Conservation (phyloP, 2,329 filamentous ascomycete genomes). For the Chaetomiaceae sp. region DNA sequence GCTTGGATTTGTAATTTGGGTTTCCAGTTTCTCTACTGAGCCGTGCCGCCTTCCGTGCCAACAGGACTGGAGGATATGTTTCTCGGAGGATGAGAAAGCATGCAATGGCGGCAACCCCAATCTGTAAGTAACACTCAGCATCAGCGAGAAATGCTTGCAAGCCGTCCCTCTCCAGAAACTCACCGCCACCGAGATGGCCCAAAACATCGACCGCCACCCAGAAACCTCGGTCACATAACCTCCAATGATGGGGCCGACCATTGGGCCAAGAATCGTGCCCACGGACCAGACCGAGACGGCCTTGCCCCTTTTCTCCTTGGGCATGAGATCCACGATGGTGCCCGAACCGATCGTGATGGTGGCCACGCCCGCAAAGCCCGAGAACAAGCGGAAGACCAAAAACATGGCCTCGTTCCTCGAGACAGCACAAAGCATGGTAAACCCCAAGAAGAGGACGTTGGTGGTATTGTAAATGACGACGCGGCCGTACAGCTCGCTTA, state of each 20-base stretch:
- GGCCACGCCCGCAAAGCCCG: constrained; percentile 53
- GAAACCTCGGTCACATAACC: constrained; percentile 43
- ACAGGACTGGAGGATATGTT: constrained; percentile 47
- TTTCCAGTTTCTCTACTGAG: constrained; percentile 32
- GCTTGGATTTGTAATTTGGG: constrained; percentile 11
- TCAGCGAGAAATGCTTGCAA: not conserved
- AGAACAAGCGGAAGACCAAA: constrained; percentile 53
- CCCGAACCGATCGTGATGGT: constrained; percentile 45
- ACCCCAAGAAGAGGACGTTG: constrained; percentile 56
- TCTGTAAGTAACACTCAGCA: not conserved
- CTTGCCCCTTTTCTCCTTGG: constrained; percentile 40
- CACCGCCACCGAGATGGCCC: constrained; percentile 44
- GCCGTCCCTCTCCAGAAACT: not conserved
- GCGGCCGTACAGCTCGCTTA: constrained; percentile 61
- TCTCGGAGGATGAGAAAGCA: constrained; percentile 38
- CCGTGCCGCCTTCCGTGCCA: constrained; percentile 43
- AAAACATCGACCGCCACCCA: constrained; percentile 48
- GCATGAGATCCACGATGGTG: constrained; percentile 49
- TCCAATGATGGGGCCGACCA: constrained; percentile 42
- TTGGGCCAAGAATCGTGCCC: constrained; percentile 35
- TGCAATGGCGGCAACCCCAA: constrained; percentile 29
- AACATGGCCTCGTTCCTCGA: constrained; percentile 48
- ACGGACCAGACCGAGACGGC: constrained; percentile 46
- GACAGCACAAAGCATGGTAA: constrained; percentile 59
- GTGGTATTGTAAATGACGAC: constrained; percentile 49